Base-by-base conservation (phyloP, 495 filamentous ascomycete genomes). In the Daldinia vernicosa region DNA sequence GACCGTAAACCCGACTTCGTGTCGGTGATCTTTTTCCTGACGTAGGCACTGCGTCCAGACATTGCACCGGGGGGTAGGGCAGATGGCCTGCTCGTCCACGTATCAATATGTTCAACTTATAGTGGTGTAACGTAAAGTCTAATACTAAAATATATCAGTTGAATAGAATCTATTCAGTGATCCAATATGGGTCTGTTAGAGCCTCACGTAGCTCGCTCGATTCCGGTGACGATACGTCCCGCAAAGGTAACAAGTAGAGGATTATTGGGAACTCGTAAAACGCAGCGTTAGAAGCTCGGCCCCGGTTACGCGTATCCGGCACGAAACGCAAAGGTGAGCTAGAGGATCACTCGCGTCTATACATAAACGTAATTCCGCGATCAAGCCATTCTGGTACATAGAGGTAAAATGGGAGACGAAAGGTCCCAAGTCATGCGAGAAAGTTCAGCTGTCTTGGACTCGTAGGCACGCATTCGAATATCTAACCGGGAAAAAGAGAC, bases 11-110 rank as follows among this genome's bases (percentile, higher is more conserved):
- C 74, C 5, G 71, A 37, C 69, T 80, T 84, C n/a, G 78, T 76
- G 52, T 83, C 81, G 0, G 80, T 83, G 73, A 82, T 85, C 78
- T 84, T 84, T 72, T 86, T 87, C 61, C 84, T 80, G 64, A 86
- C 84, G 70, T 85, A 81, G 17, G 84, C 84, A 70, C 84, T 87
- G 51, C 84, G 77, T 55, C 84, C 84, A n/a, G 84, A 87, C 84
- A 87, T 87, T 61, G 47, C 79, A 27, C 47, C 26, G 30, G 3
- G n/a, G n/a, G 35, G 39, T 22, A 39, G 28, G 15, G 14, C 7
- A 43, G 37, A 14, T 12, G 9, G 12, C 32, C 32, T 14, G 6
- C 19, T 47, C 19, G 17, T 6, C 17, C 19, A 22, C 8, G 24
- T 47, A 19, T 19, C 9, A 24, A 22, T 47, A 47, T 11, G 43